Evolutionary conservation across 2,329 filamentous ascomycete genomes (phyloP), one percentile per base, ranked within the genome.

Genomic region (Apiospora pterosperma): DNA sequence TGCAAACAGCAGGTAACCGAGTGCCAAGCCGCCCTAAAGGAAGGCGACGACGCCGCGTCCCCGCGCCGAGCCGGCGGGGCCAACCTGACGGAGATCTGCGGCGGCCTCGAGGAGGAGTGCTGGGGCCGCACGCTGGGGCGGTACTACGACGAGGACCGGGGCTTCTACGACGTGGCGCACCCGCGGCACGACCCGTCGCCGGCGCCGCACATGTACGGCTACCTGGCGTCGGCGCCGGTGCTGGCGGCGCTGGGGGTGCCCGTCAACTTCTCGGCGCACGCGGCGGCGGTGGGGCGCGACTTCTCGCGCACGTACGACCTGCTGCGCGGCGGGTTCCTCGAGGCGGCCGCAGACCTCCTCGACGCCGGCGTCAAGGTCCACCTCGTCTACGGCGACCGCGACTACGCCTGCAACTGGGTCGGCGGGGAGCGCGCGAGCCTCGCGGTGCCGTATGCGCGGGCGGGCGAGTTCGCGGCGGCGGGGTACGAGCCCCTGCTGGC

Each of bases 401-500:
- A 88, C 70, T 88, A 81, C 68, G 79, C 80, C 3, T 84, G 83
- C 70, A 84, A 85, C 67, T 88, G 85, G 86, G 76, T 85, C 25
- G 85, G 85, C 10, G 85, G 84, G 58, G 84, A 88, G 69, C 73
- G 76, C 6, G 80, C 82, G 8, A 83, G 81, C 63, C 75, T 86
- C 5, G 78, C 78, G 1, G 77, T 87, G 41, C 76, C 82, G 10
- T 83, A 84, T 71, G 73, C 76, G 6, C 71, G 76, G 31, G 74
- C 78, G 5, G 71, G 76, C 6, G 70, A 75, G 3, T 88, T 88
- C 75, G 75, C 65, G 28, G 69, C 67, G 0, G 87, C 90, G 1
- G 90, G 89, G 0, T 93, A 92, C 73, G 82, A 85, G 0, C 84
- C 88, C 16, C 84, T 93, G 64, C 77, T 85, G 12, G 48, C 48